A percentile compares a stretch with the other conserved stretches of the same genome.
Evolutionary conservation across 2,329 filamentous ascomycete genomes (phyloP).

Genomic region (Plenodomus biglobosus): DNA sequence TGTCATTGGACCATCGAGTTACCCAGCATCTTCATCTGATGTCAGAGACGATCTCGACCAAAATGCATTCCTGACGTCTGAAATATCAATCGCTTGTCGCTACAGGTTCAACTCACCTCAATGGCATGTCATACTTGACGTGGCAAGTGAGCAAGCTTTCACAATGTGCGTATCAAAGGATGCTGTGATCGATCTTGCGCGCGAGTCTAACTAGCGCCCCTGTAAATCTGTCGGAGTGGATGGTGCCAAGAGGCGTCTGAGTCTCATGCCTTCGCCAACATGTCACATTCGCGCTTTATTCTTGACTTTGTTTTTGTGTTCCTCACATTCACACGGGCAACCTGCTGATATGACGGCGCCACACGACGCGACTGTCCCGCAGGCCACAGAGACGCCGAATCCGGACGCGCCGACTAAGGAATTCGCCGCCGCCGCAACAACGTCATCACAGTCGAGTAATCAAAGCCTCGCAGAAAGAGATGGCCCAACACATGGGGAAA

Average conservation of each 20-base stretch:
- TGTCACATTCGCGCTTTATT: background rate
- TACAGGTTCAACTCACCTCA: background rate
- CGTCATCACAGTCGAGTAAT: constrained; percentile 23
- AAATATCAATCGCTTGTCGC: background rate
- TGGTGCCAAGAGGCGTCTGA: too few relatives aligned
- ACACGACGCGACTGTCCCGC: constrained; percentile 6
- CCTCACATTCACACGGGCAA: background rate
- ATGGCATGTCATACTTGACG: background rate
- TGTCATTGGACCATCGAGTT: constrained; percentile 1
- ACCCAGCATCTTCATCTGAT: background rate
- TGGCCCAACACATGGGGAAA: constrained; percentile 1
- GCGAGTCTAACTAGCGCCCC: constrained; percentile 8
- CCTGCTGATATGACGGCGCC: constrained; percentile 7
- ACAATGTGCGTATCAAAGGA: background rate
- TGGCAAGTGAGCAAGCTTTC: background rate
- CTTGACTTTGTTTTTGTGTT: background rate
- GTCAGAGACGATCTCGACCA: background rate
- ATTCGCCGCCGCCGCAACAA: constrained; percentile 8
- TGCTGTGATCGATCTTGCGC: constrained; percentile 8
- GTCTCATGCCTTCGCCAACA: background rate
- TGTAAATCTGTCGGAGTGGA: too few relatives aligned
- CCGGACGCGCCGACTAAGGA: constrained; percentile 13
- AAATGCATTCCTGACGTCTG: background rate
- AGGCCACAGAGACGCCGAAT: background rate
- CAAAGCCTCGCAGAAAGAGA: constrained; percentile 14